Base-by-base conservation (phyloP, 371 early-diverging fungal species). In the Conidiobolus incongruus region DNA sequence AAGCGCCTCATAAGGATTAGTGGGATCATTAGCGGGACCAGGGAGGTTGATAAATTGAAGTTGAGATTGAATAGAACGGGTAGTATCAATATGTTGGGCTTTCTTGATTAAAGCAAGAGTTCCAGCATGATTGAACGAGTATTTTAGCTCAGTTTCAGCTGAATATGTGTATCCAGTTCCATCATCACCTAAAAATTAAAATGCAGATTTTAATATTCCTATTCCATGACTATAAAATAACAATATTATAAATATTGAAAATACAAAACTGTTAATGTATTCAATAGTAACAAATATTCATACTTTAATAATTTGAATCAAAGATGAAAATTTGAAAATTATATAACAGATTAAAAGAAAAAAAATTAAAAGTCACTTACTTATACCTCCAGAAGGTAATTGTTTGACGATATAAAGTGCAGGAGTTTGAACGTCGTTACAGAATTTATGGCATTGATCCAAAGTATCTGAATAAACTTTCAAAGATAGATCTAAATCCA, bases 91-190 rank as follows among this genome's bases (percentile, higher is more conserved):
- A 2, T 72, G 65, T 1, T 84, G 63, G 1, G 53, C 54, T 21
- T 87, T 73, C 59, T 95, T 95, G 54, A 95, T 89, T 37, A 95
- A 50, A 26, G 84, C 91, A 6, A 94, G 40, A 17, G 83, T 80
- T 2, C 81, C 81, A 23, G 75, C 78, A 52, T 80, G 77, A 33
- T 67, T 67, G 38, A 77, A 66, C 40, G 64, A 61, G 54, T 79
- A 85, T 1, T 66, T 65, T 15, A 87, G 59, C 58, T 88, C 87
- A 38, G 74, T 70, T n/a, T 75, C 65, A 26, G 75, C 57, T 7
- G 73, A 61, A 59, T 81, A 83, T 1, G 64, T 58, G 47, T 61
- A 72, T 5, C 19, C 34, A 12, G 24, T 32, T 8, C 21, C 28
- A 5, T 42, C 43, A 8, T 42, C 43, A n/a, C 8, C 10, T 20